Evolutionary conservation across 2,329 filamentous ascomycete genomes (phyloP).

Genomic region (Talaromyces sp.): DNA sequence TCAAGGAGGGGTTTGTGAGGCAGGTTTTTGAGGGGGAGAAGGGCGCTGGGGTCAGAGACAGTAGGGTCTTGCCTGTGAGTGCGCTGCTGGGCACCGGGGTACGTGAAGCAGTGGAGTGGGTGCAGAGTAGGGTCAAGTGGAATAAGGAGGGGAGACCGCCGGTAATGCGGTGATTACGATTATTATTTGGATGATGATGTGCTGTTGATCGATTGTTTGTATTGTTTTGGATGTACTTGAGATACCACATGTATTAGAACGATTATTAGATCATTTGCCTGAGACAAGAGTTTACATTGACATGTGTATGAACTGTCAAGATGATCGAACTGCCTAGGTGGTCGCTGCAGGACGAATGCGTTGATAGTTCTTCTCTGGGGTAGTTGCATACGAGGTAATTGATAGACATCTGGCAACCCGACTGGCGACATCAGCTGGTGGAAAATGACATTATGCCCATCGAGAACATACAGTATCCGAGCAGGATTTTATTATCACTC

Average conservation of each 20-base stretch:
- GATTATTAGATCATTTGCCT: not conserved
- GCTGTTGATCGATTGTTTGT: not conserved
- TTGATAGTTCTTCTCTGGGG: not conserved
- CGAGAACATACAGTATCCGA: not conserved
- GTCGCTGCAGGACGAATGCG: not conserved
- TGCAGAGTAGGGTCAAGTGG: constrained; percentile 88
- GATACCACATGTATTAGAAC: constrained; percentile 14
- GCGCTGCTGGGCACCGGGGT: constrained; percentile 82
- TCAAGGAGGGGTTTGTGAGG: constrained; percentile 94
- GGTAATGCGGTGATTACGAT: constrained; percentile 63
- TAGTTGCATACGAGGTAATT: too few relatives aligned
- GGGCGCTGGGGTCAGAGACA: constrained; percentile 80
- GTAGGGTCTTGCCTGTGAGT: constrained; percentile 83
- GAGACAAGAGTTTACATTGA: not conserved
- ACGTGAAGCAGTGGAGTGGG: constrained; percentile 93
- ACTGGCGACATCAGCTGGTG: not conserved
- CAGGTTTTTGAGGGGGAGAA: constrained; percentile 95
- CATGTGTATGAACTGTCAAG: not conserved
- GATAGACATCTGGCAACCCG: not conserved
- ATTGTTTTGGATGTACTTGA: constrained; percentile 5
- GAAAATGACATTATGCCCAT: not conserved
- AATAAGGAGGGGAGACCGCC: constrained; percentile 92
- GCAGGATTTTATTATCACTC: too few relatives aligned
- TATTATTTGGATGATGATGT: not conserved
- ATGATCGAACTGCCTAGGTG: not conserved